Evolutionary conservation across 345 rosid genomes (phyloP), one percentile per base, ranked within the genome.

Genomic region (Gossypium longicalyx): DNA sequence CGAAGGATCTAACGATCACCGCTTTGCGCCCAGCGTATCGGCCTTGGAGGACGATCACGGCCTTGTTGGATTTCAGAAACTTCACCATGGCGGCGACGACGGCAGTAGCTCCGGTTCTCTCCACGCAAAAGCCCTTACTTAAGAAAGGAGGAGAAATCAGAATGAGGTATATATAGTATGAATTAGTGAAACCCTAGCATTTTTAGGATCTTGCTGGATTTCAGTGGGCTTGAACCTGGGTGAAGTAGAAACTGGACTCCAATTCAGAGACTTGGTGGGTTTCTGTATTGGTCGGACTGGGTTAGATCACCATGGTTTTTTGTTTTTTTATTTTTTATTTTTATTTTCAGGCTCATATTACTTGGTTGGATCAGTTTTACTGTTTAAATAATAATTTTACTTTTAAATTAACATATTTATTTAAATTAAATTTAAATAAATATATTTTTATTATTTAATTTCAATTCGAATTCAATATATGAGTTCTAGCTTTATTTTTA

Each of bases 1-100:
- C 62, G 62, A 57, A 57, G 29, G 62, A 57, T 57, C 23, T 57
- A 27, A 57, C 62, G 62, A 57, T 57, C 62, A 57, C 62, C 34
- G 62, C 27, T 57, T 57, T 57, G 29, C 27, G 27, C 7, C 62
- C 62, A 12, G 62, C 62, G 34, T 57, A 57, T 57, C 62, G 62
- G 6, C 62, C 62, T 57, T 57, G 62, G 62, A 57, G 62, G 62
- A 57, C 7, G 16, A 57, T 57, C 13, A 22, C 29, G 62, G 62
- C 62, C 62, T 57, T 57, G 62, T 57, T 57, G 29, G 62, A 27
- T 57, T 57, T 57, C 62, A 57, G 7, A 57, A 57, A 57, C 62
- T 57, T 57, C 34, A 57, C 62, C 62, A 57, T 57, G 62, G 62
- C 62, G 62, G 23, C 62, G 15, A 3, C 27, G 12, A 13, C n/a